Conservation (phyloP, 1,284 basidiomycete genomes). For the Fomitopsis betulina region DNA sequence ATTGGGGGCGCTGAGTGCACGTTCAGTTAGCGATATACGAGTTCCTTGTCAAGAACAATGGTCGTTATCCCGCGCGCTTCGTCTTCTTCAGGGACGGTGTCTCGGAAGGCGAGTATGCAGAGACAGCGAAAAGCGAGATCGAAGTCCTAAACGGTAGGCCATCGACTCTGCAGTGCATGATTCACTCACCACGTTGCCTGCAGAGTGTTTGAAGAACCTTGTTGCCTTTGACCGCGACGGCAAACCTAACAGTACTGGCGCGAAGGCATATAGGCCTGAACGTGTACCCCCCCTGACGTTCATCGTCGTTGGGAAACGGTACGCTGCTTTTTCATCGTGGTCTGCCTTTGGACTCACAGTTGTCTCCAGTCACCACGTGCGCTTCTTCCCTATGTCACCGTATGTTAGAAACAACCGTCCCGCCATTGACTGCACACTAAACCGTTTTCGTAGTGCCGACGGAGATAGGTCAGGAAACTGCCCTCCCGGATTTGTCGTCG, state of each 20-base stretch:
- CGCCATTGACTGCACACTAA: not conserved
- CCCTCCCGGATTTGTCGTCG: conserved; percentile 46
- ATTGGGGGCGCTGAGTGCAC: not conserved
- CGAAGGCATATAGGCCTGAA: not conserved
- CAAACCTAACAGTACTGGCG: not conserved
- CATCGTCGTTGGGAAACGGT: conserved; percentile 56
- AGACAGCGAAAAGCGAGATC: conserved; percentile 41
- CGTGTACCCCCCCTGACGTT: conserved; percentile 30
- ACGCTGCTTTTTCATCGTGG: not conserved
- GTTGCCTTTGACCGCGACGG: not conserved
- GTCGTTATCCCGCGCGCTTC: conserved; percentile 27
- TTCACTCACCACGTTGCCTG: not conserved
- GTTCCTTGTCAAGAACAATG: conserved; percentile 11
- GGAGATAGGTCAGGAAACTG: conserved; percentile 35
- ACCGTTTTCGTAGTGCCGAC: conserved; percentile 1
- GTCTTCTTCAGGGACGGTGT: conserved; percentile 62
- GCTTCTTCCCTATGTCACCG: conserved; percentile 38
- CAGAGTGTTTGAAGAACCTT: not conserved
- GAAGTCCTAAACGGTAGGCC: conserved; percentile 37
- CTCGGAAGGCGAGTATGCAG: conserved; percentile 55
- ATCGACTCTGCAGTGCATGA: not conserved
- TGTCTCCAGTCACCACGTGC: conserved; percentile 38
- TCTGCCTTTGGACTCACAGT: not conserved
- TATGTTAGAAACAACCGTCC: not conserved
- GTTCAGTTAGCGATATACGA: conserved; percentile 24